Conservation (phyloP, 2,329 filamentous ascomycete genomes). For the Aspergillus vadensis region DNA sequence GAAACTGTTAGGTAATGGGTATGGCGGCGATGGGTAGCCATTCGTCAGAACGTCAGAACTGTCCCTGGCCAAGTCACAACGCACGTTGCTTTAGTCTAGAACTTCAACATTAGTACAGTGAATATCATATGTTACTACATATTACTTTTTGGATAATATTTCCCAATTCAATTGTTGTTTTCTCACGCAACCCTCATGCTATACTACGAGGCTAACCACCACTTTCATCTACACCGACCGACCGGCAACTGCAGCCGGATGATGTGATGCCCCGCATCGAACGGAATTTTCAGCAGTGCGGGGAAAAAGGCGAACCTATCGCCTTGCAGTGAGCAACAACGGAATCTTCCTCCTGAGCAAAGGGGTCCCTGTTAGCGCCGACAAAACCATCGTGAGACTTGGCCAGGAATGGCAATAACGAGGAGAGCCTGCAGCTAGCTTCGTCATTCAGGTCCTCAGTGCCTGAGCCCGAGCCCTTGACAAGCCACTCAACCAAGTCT, state of each 20-base stretch:
- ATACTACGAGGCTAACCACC: neutral
- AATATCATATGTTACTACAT: constrained; percentile 7
- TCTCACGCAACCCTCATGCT: neutral
- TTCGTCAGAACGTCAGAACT: constrained; percentile 24
- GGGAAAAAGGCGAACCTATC: constrained; percentile 20
- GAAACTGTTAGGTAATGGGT: constrained; percentile 40
- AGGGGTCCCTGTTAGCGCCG: constrained; percentile 5
- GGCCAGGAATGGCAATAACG: constrained; percentile 16
- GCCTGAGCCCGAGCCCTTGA: neutral
- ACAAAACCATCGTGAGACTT: constrained; percentile 3
- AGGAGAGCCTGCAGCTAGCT: constrained; percentile 3
- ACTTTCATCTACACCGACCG: constrained; percentile 6
- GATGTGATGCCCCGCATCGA: constrained; percentile 31
- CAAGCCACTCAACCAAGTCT: too few species aligned
- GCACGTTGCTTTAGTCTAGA: constrained; percentile 22
- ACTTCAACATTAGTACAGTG: constrained; percentile 7
- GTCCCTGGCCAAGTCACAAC: constrained; percentile 8
- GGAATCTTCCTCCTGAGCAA: constrained; percentile 4
- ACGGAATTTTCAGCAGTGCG: constrained; percentile 30
- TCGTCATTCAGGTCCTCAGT: neutral
- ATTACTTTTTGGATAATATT: too few species aligned
- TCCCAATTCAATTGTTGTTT: neutral
- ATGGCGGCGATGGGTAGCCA: constrained; percentile 22
- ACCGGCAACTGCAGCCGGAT: constrained; percentile 13
- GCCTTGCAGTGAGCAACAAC: constrained; percentile 3